Evolutionary conservation across 2,329 filamentous ascomycete genomes (phyloP).

Genomic region (Ophiostoma sp.): DNA sequence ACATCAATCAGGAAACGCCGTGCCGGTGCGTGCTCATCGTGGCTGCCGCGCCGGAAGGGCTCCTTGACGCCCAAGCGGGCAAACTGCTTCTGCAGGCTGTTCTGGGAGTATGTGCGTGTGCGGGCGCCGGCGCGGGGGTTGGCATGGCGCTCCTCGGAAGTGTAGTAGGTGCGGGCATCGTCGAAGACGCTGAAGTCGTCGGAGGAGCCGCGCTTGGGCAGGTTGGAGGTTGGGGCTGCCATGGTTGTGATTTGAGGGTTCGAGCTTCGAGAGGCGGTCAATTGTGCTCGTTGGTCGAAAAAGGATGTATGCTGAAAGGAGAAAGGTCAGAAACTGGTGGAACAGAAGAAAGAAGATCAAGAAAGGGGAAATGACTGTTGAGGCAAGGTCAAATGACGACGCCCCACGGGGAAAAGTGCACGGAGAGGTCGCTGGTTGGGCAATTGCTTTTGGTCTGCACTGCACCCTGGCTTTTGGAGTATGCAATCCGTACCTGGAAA

Average conservation of each 20-base stretch:
- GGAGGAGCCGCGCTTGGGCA: conserved; percentile 40
- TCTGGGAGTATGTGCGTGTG: conserved; percentile 61
- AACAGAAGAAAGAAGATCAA: neutral
- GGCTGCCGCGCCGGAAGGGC: conserved; percentile 60
- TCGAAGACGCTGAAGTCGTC: conserved; percentile 54
- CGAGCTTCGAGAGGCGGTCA: neutral
- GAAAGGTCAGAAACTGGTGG: neutral
- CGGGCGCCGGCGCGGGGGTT: conserved; percentile 50
- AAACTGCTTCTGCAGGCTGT: conserved; percentile 55
- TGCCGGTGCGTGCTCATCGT: conserved; percentile 67
- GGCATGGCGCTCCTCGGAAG: conserved; percentile 55
- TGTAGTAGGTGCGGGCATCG: conserved; percentile 61
- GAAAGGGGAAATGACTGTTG: neutral
- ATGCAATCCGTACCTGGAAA: neutral
- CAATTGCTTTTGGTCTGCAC: neutral
- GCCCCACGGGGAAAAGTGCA: conserved; percentile 1
- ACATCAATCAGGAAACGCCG: conserved; percentile 87
- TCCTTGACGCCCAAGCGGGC: conserved; percentile 53
- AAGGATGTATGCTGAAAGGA: neutral
- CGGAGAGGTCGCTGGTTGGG: neutral
- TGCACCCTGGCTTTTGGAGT: neutral
- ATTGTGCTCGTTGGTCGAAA: neutral
- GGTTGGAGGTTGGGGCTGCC: neutral
- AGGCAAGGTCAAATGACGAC: neutral
- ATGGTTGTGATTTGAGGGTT: conserved; percentile 8